A percentile compares a stretch with the other conserved stretches of the same genome.
phyloP scores from a whole-genome alignment of 371 early-diverging fungal genomes.

The Ordospora colligata region DNA sequence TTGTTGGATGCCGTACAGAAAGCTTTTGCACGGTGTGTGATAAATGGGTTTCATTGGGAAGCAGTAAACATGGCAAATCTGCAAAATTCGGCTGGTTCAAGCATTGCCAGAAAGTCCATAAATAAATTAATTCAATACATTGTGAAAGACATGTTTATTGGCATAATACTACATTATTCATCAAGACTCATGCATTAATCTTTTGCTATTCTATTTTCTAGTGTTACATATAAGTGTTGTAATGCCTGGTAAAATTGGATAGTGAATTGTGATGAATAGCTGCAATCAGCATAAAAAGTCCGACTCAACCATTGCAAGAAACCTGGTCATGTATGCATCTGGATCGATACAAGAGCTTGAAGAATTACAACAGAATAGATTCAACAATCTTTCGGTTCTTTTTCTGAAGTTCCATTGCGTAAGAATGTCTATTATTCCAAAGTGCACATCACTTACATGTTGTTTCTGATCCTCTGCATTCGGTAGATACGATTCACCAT shows the following conservation, averaged over 20 bases:
- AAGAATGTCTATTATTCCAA: slow-evolving; percentile 56
- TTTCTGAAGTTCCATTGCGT: slow-evolving; percentile 37
- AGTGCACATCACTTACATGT: not conserved
- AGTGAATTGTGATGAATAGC: no score
- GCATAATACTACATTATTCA: not conserved
- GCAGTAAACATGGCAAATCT: slow-evolving; percentile 7
- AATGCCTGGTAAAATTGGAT: no score
- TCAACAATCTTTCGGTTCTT: slow-evolving; percentile 26
- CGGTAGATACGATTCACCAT: no score
- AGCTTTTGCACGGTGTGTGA: slow-evolving; percentile 46
- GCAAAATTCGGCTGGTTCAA: slow-evolving; percentile 51
- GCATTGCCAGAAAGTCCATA: slow-evolving; percentile 52
- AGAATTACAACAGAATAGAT: slow-evolving; percentile 32
- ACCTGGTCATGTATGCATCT: slow-evolving; percentile 38
- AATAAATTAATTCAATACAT: not conserved
- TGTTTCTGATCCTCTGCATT: no score
- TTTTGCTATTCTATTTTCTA: not conserved
- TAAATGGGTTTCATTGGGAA: slow-evolving; percentile 45
- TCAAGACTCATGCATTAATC: not conserved
- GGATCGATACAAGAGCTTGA: slow-evolving; percentile 42
- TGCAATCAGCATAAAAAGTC: not conserved
- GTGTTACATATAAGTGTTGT: not conserved
- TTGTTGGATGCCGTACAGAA: not conserved
- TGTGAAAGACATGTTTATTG: not conserved
- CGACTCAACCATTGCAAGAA: slow-evolving; percentile 21